These are phyloP conservation scores for Acmispon strigosus DNA, from an alignment of 306 rosid species.

Conservation along the genomic window DNA sequence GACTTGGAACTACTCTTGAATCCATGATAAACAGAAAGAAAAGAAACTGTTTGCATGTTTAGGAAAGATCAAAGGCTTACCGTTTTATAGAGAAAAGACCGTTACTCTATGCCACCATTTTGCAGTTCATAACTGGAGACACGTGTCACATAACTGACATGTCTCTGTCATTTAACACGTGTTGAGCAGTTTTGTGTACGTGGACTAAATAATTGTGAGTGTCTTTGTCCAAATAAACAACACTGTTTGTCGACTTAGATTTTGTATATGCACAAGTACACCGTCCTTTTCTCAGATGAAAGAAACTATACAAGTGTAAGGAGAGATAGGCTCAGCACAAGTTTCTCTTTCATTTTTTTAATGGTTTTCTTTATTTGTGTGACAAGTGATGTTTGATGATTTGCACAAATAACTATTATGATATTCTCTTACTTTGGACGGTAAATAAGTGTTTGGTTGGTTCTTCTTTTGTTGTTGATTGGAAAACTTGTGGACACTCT, in stretches of 20 bases:
- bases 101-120: constrained; percentile 20
- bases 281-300: neutral
- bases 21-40: constrained; percentile 24
- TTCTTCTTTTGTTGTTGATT: neutral
- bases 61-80: neutral
- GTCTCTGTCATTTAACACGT: constrained; percentile 24
- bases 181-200: neutral
- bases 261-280: neutral
- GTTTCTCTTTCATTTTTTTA: neutral
- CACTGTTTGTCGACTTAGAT: no score
- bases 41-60: neutral
- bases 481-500: neutral
- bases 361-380: neutral
- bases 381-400: neutral
- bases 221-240: neutral
- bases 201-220: neutral
- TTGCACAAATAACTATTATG: neutral
- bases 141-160: constrained; percentile 17
- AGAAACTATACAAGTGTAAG: neutral
- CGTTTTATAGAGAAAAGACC: constrained; percentile 16
- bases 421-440: neutral
- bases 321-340: neutral
- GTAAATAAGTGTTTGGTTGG: neutral
- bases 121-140: constrained; percentile 22
- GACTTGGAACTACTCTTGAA: constrained; percentile 17